A percentile compares a stretch with the other conserved stretches of the same genome.
Evolutionary conservation across 768 basidiomycete species (phyloP).

Genomic region (Mycena floridula): DNA sequence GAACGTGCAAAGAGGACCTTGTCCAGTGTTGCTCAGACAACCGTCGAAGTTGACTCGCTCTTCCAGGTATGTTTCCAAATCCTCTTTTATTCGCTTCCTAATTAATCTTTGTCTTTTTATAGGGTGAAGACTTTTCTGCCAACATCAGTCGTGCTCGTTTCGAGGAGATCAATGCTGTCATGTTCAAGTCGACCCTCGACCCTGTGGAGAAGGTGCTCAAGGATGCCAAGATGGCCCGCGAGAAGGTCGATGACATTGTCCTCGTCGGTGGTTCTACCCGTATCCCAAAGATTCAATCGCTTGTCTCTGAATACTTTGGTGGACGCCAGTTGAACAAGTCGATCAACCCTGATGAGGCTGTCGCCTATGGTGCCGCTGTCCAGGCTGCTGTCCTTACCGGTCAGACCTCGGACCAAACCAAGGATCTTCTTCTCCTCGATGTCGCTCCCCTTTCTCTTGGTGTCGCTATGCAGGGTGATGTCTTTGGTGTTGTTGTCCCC

Average conservation of each 20-base stretch:
- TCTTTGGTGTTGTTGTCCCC: slow-evolving; percentile 99
- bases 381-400: slow-evolving; percentile 99
- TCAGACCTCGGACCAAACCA: slow-evolving; percentile 97
- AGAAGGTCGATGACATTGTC: slow-evolving; percentile 98
- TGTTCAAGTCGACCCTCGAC: slow-evolving; percentile 97
- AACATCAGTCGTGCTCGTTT: slow-evolving; percentile 99
- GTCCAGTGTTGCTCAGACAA: slow-evolving; percentile 97
- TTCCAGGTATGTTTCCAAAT: slow-evolving; percentile 59
- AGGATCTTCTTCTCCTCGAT: slow-evolving; percentile 96
- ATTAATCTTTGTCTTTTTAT: slow-evolving; percentile 7
- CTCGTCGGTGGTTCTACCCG: slow-evolving; percentile 99
- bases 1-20: slow-evolving; percentile 99
- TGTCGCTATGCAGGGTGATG: slow-evolving; percentile 99
- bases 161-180: slow-evolving; percentile 94
- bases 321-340: slow-evolving; percentile 99
- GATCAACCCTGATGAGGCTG: slow-evolving; percentile 99
- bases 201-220: slow-evolving; percentile 99
- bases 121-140: slow-evolving; percentile 97
- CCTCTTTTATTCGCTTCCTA: slow-evolving; percentile 1
- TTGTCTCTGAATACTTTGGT: slow-evolving; percentile 98
- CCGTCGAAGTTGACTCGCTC: slow-evolving; percentile 98
- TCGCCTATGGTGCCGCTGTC: slow-evolving; percentile 99
- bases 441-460: slow-evolving; percentile 97
- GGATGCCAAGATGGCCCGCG: slow-evolving; percentile 96
- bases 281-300: slow-evolving; percentile 98